phyloP scores from a whole-genome alignment of 345 rosid species.

The Viola odorata region DNA sequence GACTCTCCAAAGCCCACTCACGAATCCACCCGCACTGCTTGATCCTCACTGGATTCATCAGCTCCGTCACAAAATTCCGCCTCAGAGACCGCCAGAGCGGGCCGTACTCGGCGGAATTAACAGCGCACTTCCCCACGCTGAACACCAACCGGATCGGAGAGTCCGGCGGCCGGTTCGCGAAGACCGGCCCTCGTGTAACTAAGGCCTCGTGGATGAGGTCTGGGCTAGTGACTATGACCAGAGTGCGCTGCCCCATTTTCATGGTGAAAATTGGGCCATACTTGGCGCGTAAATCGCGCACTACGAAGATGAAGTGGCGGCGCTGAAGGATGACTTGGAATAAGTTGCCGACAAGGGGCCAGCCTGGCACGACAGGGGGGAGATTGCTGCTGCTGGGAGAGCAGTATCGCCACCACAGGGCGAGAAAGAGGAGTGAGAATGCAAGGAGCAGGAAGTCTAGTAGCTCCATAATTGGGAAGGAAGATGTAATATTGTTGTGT shows the following conservation, averaged over 20 bases:
- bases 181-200: slow-evolving; percentile 53
- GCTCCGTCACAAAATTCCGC: slow-evolving; percentile 75
- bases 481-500: too few species aligned
- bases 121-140: slow-evolving; percentile 85
- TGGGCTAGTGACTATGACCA: slow-evolving; percentile 67
- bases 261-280: slow-evolving; percentile 91
- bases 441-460: slow-evolving; percentile 4
- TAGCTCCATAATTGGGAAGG: slow-evolving; percentile 9
- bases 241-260: slow-evolving; percentile 95
- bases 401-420: slow-evolving; percentile 60
- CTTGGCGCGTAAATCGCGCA: slow-evolving; percentile 59
- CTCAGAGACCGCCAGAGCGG: slow-evolving; percentile 75
- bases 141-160: slow-evolving; percentile 78
- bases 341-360: slow-evolving; percentile 85
- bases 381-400: slow-evolving; percentile 31
- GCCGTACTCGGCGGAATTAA: slow-evolving; percentile 85
- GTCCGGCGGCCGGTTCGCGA: slow-evolving; percentile 80
- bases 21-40: slow-evolving; percentile 87
- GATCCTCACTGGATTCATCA: slow-evolving; percentile 60
- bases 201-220: slow-evolving; percentile 89
- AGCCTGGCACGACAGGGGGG: slow-evolving; percentile 83
- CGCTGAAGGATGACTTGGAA: slow-evolving; percentile 65
- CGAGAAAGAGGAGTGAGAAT: slow-evolving; percentile 19
- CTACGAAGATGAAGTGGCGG: slow-evolving; percentile 61
- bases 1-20: slow-evolving; percentile 65